A percentile compares a stretch with the other conserved stretches of the same genome.
Evolutionary conservation across 2,329 filamentous ascomycete species (phyloP).

Genomic region (Sporothrix inflata): DNA sequence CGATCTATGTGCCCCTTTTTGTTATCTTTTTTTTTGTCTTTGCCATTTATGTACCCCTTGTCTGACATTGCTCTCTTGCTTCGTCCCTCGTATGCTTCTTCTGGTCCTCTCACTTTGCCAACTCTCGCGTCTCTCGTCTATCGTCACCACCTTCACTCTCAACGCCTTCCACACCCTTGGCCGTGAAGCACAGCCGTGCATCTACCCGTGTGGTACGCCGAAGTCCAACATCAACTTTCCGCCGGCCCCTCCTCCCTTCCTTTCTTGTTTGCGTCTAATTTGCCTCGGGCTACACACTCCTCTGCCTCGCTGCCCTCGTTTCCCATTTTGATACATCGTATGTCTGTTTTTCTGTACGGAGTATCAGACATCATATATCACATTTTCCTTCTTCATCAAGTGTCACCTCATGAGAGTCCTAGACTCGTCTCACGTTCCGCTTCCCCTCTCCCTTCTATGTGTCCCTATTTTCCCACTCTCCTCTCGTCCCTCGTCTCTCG

Average conservation of each 20-base stretch:
- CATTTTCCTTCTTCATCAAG: background rate
- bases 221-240: background rate
- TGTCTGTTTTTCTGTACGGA: background rate
- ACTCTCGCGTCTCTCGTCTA: background rate
- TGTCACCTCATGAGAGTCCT: conserved; percentile 5
- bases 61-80: background rate
- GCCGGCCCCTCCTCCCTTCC: background rate
- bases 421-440: background rate
- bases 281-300: conserved; percentile 5
- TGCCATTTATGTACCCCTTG: background rate
- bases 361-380: conserved; percentile 2
- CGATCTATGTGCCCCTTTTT: background rate
- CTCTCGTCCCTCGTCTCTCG: background rate
- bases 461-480: background rate
- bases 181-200: background rate
- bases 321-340: background rate
- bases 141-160: background rate
- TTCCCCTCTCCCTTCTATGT: background rate
- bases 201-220: conserved; percentile 2
- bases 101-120: background rate
- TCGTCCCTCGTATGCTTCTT: background rate
- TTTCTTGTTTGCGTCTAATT: background rate
- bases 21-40: too few species aligned
- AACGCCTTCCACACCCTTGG: background rate
- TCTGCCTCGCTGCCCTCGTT: background rate